Percentiles rank a stretch among this genome's conserved stretches.
Evolutionary conservation across 2,329 filamentous ascomycete species (phyloP).

Genomic region (Fusarium siculi): DNA sequence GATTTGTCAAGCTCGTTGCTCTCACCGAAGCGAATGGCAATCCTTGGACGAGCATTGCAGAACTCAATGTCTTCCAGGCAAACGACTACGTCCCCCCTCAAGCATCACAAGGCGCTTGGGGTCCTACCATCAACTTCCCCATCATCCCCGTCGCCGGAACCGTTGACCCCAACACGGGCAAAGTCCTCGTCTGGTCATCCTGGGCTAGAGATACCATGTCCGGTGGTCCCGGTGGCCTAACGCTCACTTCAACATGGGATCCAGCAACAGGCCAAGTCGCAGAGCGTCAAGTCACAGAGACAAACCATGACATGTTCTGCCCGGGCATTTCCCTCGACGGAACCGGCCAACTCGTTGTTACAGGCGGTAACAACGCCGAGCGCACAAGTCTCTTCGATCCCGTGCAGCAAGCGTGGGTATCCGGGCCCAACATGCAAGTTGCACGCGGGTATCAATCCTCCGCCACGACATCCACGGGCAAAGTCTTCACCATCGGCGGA

Average conservation of each 20-base stretch:
- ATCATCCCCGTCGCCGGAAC: conserved; percentile 29
- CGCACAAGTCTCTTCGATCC: conserved; percentile 61
- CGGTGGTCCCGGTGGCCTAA: conserved; percentile 1
- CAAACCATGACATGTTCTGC: conserved; percentile 67
- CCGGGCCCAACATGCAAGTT: conserved; percentile 14
- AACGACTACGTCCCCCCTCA: not conserved
- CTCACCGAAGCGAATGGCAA: conserved; percentile 7
- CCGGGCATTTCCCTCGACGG: conserved; percentile 63
- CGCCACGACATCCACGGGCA: conserved; percentile 23
- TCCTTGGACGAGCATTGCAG: conserved; percentile 23
- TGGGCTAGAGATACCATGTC: conserved; percentile 22
- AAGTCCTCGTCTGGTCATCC: conserved; percentile 27
- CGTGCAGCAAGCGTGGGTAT: conserved; percentile 7
- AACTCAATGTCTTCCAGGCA: conserved; percentile 24
- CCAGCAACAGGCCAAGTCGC: conserved; percentile 16
- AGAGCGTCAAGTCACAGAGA: conserved; percentile 49
- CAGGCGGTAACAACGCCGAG: conserved; percentile 62
- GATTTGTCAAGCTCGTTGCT: conserved; percentile 11
- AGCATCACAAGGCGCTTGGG: conserved; percentile 12
- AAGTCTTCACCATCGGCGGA: conserved; percentile 29
- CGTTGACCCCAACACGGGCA: conserved; percentile 10
- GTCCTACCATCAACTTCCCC: conserved; percentile 28
- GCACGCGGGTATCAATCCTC: conserved; percentile 28
- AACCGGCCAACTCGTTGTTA: conserved; percentile 62
- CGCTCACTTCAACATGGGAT: conserved; percentile 24